Conservation (phyloP, 768 basidiomycete species). For the Coprinopsis sp. region DNA sequence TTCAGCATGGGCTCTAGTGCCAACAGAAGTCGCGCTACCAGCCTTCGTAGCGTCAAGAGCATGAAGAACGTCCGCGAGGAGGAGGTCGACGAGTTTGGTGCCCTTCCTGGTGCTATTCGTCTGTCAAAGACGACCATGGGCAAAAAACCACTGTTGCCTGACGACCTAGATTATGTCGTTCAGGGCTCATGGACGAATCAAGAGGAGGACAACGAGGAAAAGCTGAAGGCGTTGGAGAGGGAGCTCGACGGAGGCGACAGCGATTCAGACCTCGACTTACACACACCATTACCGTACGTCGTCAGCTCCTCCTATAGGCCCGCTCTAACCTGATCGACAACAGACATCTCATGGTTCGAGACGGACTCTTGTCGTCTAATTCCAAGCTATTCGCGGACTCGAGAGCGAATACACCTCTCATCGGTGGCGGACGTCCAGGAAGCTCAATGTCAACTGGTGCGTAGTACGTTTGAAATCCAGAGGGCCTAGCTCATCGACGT, state of each 20-base stretch:
- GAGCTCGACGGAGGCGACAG: slow-evolving; percentile 16
- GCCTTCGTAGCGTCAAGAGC: slow-evolving; percentile 10
- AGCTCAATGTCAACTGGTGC: slow-evolving; percentile 33
- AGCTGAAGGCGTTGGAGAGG: slow-evolving; percentile 13
- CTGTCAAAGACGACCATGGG: slow-evolving; percentile 7
- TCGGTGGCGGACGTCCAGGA: slow-evolving; percentile 25
- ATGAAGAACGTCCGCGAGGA: slow-evolving; percentile 7
- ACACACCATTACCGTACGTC: slow-evolving; percentile 66
- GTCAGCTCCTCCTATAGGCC: slow-evolving; percentile 10
- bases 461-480: slow-evolving; percentile 21
- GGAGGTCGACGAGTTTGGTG: slow-evolving; percentile 3
- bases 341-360: slow-evolving; percentile 62
- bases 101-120: background rate
- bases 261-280: slow-evolving; percentile 64
- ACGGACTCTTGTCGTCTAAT: slow-evolving; percentile 61
- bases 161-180: slow-evolving; percentile 13
- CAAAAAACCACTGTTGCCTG: slow-evolving; percentile 1
- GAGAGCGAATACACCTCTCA: slow-evolving; percentile 15
- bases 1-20: slow-evolving; percentile 1
- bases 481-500: background rate
- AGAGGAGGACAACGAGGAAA: slow-evolving; percentile 12
- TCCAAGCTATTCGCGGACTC: slow-evolving; percentile 49
- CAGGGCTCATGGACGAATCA: slow-evolving; percentile 12
- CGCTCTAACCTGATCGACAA: slow-evolving; percentile 6
- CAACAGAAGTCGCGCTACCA: slow-evolving; percentile 2